Percentiles rank a stretch among this genome's conserved stretches.
Evolutionary conservation across 768 basidiomycete species (phyloP).

Genomic region (Auriculariales sp.): DNA sequence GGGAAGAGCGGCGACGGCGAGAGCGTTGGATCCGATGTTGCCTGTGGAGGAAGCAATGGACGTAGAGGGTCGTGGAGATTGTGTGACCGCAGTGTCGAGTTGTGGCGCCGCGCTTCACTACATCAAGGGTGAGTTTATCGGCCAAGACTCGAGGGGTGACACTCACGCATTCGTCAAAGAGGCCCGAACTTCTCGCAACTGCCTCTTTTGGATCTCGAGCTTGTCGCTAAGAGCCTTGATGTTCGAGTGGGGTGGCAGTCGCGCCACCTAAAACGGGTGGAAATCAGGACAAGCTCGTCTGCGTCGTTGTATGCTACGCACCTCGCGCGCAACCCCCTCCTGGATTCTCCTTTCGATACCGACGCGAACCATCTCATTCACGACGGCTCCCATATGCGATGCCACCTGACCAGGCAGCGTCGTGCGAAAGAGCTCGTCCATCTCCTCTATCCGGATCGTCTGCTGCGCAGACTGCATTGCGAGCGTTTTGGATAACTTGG

Average conservation of each 20-base stretch:
- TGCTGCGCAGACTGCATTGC: conserved; percentile 25
- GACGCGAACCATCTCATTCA: conserved; percentile 21
- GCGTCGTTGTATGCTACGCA: conserved; percentile 9
- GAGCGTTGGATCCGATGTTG: too few species aligned
- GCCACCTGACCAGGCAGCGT: conserved; percentile 28
- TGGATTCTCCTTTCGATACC: conserved; percentile 23
- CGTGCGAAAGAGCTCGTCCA: conserved; percentile 20
- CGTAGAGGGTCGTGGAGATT: conserved; percentile 28
- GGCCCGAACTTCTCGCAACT: conserved; percentile 28
- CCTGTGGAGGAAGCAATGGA: conserved; percentile 36
- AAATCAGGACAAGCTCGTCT: background rate
- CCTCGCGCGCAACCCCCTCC: conserved; percentile 29
- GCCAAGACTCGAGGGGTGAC: background rate
- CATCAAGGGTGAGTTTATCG: background rate
- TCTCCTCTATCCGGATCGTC: conserved; percentile 21
- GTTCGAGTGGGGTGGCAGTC: background rate
- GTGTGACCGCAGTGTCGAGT: conserved; percentile 21
- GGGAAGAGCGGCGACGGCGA: conserved; percentile 32
- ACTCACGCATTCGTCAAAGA: conserved; percentile 34
- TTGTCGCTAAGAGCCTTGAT: too few species aligned
- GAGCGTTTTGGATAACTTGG: conserved; percentile 22
- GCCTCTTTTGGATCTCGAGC: conserved; percentile 25
- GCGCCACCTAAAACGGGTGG: background rate
- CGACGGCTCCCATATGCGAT: conserved; percentile 22
- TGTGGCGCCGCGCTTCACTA: conserved; percentile 34